Percentiles rank a stretch among this genome's conserved stretches.
Conservation (phyloP, 1,284 basidiomycete genomes). For the Singerocomus inundabilis region DNA sequence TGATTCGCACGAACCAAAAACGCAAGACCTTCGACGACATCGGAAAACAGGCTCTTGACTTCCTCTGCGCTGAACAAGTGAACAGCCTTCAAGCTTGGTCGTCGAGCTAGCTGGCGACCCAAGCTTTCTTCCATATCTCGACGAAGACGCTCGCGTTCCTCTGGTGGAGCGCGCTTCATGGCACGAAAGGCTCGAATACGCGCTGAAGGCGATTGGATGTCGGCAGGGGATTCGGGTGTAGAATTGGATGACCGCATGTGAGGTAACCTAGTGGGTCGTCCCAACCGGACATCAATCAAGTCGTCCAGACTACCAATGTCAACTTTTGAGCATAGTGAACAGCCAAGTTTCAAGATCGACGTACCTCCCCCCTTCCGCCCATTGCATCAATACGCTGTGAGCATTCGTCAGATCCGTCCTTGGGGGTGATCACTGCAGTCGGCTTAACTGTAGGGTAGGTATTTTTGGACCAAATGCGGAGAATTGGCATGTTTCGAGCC, state of each 20-base stretch:
- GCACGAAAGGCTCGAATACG: constrained; percentile 75
- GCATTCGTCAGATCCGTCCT: constrained; percentile 5
- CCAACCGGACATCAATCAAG: constrained; percentile 76
- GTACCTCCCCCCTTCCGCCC: constrained; percentile 81
- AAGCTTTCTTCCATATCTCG: constrained; percentile 43
- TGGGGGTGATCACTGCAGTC: background rate
- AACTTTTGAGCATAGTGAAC: constrained; percentile 1
- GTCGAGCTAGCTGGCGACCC: constrained; percentile 19
- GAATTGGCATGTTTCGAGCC: constrained; percentile 85
- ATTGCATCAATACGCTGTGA: constrained; percentile 85
- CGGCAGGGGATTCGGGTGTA: constrained; percentile 23
- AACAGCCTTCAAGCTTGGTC: constrained; percentile 59
- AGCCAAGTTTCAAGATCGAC: background rate
- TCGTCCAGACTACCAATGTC: constrained; percentile 64
- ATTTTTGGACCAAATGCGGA: constrained; percentile 83
- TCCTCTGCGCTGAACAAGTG: constrained; percentile 82
- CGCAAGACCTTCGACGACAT: constrained; percentile 74
- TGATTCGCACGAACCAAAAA: constrained; percentile 64
- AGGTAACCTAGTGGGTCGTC: constrained; percentile 46
- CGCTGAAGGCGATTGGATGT: constrained; percentile 58
- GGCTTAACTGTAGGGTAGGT: constrained; percentile 72
- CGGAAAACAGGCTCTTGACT: constrained; percentile 71
- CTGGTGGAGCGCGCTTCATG: constrained; percentile 59
- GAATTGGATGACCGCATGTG: constrained; percentile 42
- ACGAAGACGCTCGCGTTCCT: constrained; percentile 59